Evolutionary conservation across 768 basidiomycete genomes (phyloP).

Genomic region (Suillus subluteus): DNA sequence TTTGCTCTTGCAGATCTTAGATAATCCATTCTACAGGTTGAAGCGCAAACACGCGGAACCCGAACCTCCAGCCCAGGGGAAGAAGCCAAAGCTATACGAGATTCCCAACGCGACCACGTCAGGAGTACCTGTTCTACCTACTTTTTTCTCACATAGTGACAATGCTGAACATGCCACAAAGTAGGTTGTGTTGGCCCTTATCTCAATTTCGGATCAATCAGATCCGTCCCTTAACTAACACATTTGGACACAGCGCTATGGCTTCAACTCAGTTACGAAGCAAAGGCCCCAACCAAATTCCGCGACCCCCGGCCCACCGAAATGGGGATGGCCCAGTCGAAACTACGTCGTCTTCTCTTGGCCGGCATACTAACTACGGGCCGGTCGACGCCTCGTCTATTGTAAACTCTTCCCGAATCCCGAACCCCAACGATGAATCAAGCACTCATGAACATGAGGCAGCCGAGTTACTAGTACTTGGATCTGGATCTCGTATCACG

Average conservation of each 20-base stretch:
- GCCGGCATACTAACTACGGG: not conserved
- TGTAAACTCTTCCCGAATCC: not conserved
- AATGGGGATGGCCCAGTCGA: not conserved
- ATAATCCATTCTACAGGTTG: slow-evolving; percentile 11
- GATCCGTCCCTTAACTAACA: too few species aligned
- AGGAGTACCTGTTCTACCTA: not conserved
- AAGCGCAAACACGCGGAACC: slow-evolving; percentile 10
- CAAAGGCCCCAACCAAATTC: not conserved
- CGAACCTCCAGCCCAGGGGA: not conserved
- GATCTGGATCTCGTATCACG: slow-evolving; percentile 2
- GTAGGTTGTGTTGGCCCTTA: slow-evolving; percentile 19
- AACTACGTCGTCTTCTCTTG: not conserved
- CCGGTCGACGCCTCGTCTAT: not conserved
- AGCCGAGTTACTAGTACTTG: too few species aligned
- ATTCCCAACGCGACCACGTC: slow-evolving; percentile 4
- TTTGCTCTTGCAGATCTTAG: not conserved
- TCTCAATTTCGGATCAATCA: not conserved
- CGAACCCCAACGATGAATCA: not conserved
- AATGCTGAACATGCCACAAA: slow-evolving; percentile 3
- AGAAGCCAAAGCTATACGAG: slow-evolving; percentile 3
- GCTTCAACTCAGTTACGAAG: not conserved
- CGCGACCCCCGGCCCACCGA: not conserved
- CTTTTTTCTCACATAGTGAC: slow-evolving; percentile 9
- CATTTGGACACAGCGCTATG: not conserved
- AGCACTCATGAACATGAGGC: not conserved